Evolutionary conservation across 1,139 yeast genomes (phyloP).

Genomic region (Yamadazyma epiphylla): DNA sequence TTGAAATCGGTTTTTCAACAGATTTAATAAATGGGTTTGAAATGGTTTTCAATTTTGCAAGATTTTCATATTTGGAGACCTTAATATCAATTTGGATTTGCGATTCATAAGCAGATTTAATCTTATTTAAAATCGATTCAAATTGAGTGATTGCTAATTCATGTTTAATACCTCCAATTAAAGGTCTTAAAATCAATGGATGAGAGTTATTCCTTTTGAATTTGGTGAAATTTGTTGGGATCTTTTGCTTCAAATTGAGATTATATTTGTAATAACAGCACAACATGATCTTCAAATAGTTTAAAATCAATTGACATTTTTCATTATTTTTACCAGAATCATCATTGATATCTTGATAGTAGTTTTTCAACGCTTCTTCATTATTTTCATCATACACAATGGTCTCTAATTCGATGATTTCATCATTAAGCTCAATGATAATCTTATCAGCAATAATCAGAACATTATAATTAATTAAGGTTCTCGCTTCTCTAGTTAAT

Average conservation of each 20-base stretch:
- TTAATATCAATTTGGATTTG: conserved; percentile 16
- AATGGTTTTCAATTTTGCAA: conserved; percentile 15
- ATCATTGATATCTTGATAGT: conserved; percentile 27
- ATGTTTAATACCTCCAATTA: conserved; percentile 68
- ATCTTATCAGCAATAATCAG: conserved; percentile 62
- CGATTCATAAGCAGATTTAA: conserved; percentile 16
- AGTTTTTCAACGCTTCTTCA: conserved; percentile 34
- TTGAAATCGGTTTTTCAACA: conserved; percentile 32
- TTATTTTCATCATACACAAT: conserved; percentile 45
- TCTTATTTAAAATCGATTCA: conserved; percentile 35
- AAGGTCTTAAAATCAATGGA: conserved; percentile 57
- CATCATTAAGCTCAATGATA: conserved; percentile 63
- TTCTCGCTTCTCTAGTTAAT: conserved; percentile 70
- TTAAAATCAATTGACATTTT: conserved; percentile 51
- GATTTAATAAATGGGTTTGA: conserved; percentile 39
- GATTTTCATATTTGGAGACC: conserved; percentile 24
- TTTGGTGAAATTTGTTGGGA: conserved; percentile 48
- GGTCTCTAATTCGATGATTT: conserved; percentile 67
- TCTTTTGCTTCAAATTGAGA: conserved; percentile 41
- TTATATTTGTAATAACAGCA: conserved; percentile 57
- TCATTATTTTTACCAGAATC: conserved; percentile 30
- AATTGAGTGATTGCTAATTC: conserved; percentile 47
- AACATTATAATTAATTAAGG: conserved; percentile 70
- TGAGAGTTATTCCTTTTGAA: conserved; percentile 48
- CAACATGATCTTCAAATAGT: conserved; percentile 54